A percentile compares a stretch with the other conserved stretches of the same genome.
phyloP scores from a whole-genome alignment of 2,329 filamentous ascomycete genomes.

The Aspergillus terreus region DNA sequence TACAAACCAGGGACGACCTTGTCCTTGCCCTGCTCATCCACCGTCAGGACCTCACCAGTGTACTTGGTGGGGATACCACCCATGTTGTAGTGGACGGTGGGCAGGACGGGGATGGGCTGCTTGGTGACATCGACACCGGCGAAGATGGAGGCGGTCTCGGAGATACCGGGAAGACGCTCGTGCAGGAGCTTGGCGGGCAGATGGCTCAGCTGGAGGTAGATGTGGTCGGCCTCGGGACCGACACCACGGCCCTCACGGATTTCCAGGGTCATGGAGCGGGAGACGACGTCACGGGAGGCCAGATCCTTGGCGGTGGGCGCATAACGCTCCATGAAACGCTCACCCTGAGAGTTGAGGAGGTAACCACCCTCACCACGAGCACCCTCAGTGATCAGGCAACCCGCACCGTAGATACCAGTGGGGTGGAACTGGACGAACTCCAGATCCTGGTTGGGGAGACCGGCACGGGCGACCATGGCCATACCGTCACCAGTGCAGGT shows the following conservation, averaged over 20 bases:
- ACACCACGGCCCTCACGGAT: slow-evolving; percentile 97
- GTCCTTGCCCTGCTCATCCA: slow-evolving; percentile 83
- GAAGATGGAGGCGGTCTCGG: slow-evolving; percentile 96
- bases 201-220: slow-evolving; percentile 96
- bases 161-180: slow-evolving; percentile 96
- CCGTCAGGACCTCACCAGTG: slow-evolving; percentile 90
- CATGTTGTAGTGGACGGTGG: slow-evolving; percentile 99
- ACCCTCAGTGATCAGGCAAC: slow-evolving; percentile 96
- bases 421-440: slow-evolving; percentile 99
- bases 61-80: slow-evolving; percentile 97
- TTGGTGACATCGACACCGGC: slow-evolving; percentile 94
- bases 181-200: slow-evolving; percentile 86
- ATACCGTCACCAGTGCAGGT: slow-evolving; percentile 99
- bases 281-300: slow-evolving; percentile 92
- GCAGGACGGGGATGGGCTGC: slow-evolving; percentile 93
- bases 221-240: slow-evolving; percentile 94
- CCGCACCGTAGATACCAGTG: slow-evolving; percentile 97
- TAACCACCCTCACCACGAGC: slow-evolving; percentile 98
- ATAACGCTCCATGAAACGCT: slow-evolving; percentile 99
- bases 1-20: slow-evolving; percentile 92
- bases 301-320: slow-evolving; percentile 97
- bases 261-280: slow-evolving; percentile 96
- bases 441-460: slow-evolving; percentile 97
- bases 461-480: slow-evolving; percentile 98
- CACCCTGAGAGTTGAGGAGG: slow-evolving; percentile 93